A percentile compares a stretch with the other conserved stretches of the same genome.
Conservation (phyloP, 2,329 filamentous ascomycete species). For the Fusarium abutilonis region DNA sequence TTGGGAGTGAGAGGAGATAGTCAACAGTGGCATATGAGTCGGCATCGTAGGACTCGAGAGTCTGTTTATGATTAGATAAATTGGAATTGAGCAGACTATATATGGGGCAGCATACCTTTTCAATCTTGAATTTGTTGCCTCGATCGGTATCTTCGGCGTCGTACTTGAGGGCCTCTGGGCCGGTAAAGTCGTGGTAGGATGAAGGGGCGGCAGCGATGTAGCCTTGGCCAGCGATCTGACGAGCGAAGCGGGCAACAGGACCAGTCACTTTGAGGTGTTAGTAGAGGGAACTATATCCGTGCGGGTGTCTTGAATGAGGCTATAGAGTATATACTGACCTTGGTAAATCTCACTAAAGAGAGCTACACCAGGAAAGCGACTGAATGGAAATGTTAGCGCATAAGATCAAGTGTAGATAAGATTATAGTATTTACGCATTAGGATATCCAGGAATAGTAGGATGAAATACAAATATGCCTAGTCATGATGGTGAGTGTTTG, state of each 20-base stretch:
- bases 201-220: constrained; percentile 93
- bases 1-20: constrained; percentile 74
- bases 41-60: constrained; percentile 85
- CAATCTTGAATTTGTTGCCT: constrained; percentile 87
- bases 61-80: constrained; percentile 57
- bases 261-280: constrained; percentile 74
- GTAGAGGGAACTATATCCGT: neutral
- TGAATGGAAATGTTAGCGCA: constrained; percentile 42
- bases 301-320: neutral
- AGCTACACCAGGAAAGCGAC: constrained; percentile 82
- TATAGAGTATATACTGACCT: constrained; percentile 66
- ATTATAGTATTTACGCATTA: constrained; percentile 69
- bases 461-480: constrained; percentile 90
- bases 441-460: constrained; percentile 86
- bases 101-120: constrained; percentile 66
- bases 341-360: constrained; percentile 97
- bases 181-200: constrained; percentile 92
- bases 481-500: constrained; percentile 27
- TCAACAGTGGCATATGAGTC: constrained; percentile 76
- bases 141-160: constrained; percentile 87
- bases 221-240: constrained; percentile 90
- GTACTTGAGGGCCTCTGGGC: constrained; percentile 84
- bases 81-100: neutral
- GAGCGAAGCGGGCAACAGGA: constrained; percentile 86
- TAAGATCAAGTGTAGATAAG: too few relatives aligned